These are phyloP conservation scores for Salix koriyanagi DNA, from an alignment of 345 rosid species.

Conservation along the genomic window DNA sequence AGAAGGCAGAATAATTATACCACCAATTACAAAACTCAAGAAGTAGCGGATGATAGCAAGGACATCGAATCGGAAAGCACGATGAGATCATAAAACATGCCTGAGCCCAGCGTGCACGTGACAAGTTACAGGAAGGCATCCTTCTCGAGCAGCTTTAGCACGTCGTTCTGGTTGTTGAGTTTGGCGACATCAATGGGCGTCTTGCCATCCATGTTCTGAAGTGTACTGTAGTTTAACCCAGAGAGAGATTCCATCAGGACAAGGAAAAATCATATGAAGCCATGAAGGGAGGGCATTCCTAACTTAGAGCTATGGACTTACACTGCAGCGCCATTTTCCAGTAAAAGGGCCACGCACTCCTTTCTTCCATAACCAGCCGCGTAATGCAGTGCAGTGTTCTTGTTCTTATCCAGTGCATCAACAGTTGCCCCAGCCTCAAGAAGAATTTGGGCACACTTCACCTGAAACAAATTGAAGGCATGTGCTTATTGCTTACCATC, in stretches of 20 bases:
- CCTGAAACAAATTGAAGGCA: constrained; percentile 35
- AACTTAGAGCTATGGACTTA: constrained; percentile 37
- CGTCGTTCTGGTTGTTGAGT: constrained; percentile 87
- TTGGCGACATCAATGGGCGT: constrained; percentile 95
- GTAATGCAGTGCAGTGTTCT: constrained; percentile 93
- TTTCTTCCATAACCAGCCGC: constrained; percentile 98
- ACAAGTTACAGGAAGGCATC: constrained; percentile 71
- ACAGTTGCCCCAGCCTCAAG: constrained; percentile 87
- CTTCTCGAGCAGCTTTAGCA: constrained; percentile 88
- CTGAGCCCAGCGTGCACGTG: neutral
- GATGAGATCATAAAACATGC: neutral
- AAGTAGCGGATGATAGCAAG: neutral
- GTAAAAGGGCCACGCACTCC: constrained; percentile 87
- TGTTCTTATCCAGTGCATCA: constrained; percentile 90
- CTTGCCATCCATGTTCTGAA: constrained; percentile 94
- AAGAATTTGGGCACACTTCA: constrained; percentile 79
- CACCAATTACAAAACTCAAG: neutral
- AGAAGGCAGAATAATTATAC: neutral
- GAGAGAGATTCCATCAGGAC: neutral
- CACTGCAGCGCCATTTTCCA: constrained; percentile 96
- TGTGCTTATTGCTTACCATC: neutral
- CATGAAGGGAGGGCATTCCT: neutral
- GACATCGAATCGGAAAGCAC: neutral
- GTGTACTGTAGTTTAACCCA: constrained; percentile 48
- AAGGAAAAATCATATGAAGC: neutral